Percentiles rank a stretch among this genome's conserved stretches.
These are phyloP conservation scores for Caryopteris hybrid DNA, from an alignment of 305 asterid genomes.

Conservation along the genomic window DNA sequence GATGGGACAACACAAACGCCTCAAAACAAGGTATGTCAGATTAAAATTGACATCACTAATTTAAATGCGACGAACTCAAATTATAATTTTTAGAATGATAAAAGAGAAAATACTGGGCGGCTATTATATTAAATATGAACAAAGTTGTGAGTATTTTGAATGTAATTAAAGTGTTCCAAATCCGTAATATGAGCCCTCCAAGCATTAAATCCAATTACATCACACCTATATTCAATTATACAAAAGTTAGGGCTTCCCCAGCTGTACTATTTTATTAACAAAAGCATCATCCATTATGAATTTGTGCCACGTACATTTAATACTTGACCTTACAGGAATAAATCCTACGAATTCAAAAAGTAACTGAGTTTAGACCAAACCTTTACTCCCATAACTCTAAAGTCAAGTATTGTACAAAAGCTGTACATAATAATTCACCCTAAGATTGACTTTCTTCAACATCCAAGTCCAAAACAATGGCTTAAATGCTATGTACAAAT, in stretches of 20 bases:
- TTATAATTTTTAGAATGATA: too few species aligned
- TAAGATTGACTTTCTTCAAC: constrained; percentile 9
- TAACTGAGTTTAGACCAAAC: neutral
- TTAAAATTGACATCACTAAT: too few species aligned
- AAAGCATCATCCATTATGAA: neutral
- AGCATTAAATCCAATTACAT: constrained; percentile 10
- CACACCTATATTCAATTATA: constrained; percentile 7
- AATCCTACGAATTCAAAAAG: neutral
- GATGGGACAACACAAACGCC: too few species aligned
- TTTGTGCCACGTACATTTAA: constrained; percentile 5
- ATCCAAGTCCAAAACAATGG: neutral
- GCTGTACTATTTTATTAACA: neutral
- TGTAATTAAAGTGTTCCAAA: neutral
- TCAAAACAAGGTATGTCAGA: too few species aligned
- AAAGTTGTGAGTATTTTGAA: too few species aligned
- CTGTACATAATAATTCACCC: neutral
- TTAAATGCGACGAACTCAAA: too few species aligned
- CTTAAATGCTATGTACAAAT: too few species aligned
- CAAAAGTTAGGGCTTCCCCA: neutral
- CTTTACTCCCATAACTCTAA: neutral
- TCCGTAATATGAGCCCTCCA: neutral
- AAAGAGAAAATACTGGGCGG: too few species aligned
- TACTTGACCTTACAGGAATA: neutral
- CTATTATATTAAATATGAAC: too few species aligned
- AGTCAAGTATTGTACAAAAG: neutral